Evolutionary conservation across 2,329 filamentous ascomycete species (phyloP).

Genomic region (Fusarium sp.): DNA sequence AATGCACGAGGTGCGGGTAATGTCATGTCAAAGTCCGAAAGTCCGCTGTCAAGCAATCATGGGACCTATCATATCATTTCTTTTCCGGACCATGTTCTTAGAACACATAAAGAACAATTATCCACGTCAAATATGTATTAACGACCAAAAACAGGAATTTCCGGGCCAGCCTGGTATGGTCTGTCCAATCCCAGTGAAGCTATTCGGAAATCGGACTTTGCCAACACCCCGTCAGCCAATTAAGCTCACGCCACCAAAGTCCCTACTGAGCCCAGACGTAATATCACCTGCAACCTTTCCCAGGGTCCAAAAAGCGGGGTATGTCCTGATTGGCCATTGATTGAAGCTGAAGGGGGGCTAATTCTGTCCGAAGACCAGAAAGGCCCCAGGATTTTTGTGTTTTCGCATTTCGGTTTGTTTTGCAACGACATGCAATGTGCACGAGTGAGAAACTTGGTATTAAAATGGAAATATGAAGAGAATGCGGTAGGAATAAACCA

Average conservation of each 20-base stretch:
- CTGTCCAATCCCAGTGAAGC: conserved; percentile 2
- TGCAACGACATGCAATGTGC: background rate
- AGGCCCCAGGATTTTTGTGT: conserved; percentile 1
- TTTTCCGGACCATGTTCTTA: background rate
- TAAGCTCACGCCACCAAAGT: background rate
- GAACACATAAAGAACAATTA: background rate
- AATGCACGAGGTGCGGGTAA: conserved; percentile 8
- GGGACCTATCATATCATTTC: background rate
- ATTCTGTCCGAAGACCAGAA: background rate
- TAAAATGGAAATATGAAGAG: background rate
- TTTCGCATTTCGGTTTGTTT: conserved; percentile 5
- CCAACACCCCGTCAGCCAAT: background rate
- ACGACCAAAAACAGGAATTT: background rate
- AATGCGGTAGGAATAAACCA: too few species aligned
- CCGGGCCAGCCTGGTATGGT: background rate
- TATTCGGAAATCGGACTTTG: conserved; percentile 7
- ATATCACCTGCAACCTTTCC: background rate
- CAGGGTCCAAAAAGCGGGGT: conserved; percentile 4
- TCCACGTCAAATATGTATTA: background rate
- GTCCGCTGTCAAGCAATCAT: background rate
- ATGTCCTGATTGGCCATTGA: background rate
- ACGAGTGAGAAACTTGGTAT: background rate
- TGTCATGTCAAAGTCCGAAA: background rate
- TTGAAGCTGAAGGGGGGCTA: background rate
- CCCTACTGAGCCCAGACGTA: background rate